Percentiles rank a stretch among this genome's conserved stretches.
Evolutionary conservation across 2,329 filamentous ascomycete genomes (phyloP).

Genomic region (Colletotrichum horii): DNA sequence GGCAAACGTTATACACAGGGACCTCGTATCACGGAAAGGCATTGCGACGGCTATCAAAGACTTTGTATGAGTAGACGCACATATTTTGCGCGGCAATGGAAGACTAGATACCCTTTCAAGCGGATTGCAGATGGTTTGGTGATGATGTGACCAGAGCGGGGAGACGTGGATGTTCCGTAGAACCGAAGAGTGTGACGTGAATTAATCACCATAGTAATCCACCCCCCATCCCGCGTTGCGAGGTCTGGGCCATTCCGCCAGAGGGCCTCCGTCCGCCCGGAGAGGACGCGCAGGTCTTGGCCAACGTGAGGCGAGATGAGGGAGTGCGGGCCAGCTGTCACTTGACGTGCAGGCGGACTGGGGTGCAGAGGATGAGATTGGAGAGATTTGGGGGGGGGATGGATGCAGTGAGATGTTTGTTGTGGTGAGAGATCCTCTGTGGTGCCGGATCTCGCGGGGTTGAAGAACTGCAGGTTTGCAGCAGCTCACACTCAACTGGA

Average conservation of each 20-base stretch:
- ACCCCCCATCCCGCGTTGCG: background rate
- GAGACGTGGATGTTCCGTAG: background rate
- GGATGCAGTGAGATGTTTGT: background rate
- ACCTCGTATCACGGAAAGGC: constrained; percentile 4
- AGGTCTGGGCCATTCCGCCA: background rate
- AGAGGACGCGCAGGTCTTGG: background rate
- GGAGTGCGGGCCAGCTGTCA: background rate
- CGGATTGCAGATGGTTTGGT: background rate
- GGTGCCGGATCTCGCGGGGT: background rate
- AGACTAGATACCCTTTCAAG: constrained; percentile 12
- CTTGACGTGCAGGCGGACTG: background rate
- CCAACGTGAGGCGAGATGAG: background rate
- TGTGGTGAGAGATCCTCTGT: background rate
- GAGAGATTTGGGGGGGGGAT: background rate
- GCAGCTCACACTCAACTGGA: background rate
- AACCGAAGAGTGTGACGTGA: background rate
- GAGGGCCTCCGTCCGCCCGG: constrained; percentile 7
- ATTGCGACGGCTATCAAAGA: constrained; percentile 10
- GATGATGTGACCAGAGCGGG: background rate
- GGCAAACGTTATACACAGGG: background rate
- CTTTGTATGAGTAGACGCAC: constrained; percentile 18
- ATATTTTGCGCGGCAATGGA: constrained; percentile 1
- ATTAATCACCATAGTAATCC: background rate
- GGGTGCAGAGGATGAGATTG: background rate
- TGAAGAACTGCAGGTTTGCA: background rate